Base-by-base conservation (phyloP, 2,329 filamentous ascomycete genomes). In the Dothideomycetes sp. region DNA sequence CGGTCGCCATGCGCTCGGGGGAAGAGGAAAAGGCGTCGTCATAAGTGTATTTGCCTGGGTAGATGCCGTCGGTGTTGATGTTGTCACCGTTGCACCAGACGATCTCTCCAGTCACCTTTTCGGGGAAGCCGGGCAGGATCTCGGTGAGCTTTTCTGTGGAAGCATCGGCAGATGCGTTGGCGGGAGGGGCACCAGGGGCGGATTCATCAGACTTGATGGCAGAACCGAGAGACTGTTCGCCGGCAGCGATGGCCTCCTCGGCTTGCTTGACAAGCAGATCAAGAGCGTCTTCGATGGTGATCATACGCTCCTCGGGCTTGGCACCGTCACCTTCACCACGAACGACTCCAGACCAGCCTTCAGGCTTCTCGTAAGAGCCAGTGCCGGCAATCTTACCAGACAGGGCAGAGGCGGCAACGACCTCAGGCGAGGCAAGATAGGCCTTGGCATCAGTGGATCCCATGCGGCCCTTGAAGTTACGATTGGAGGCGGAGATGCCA, bases 381-480 rank as follows among this genome's bases (percentile, higher is more conserved):
- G 89, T 84, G 0, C 87, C 83, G 8, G 77, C 66, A 27, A 88
- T 86, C 45, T 72, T 72, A 10, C 84, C 84, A 12, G 68, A 66
- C 34, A 95, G 63, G 2, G 89, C 89, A 52, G 84, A 93, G 5
- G 91, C 88, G 3, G 89, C 89, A 1, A 96, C 89, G 2, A 94
- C 80, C 54, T 95, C 88, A 1, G 91, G 88, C 48, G 82, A 89
- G 4, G 81, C 83, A 1, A 95, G 77, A 57, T 94, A 95, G 0
- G 86, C 85, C 53, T 86, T 79, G 0, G 86, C 84, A 4, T 84
- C 76, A 3, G 73, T 77, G 11, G 74, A 80, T 3, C 88, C 88
- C 84, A 95, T 93, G 3, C 88, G 77, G 0, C 87, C 88, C 61
- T 88, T 87, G 69, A 88, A 95, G 60, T 94, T 94, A 9, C 88